Evolutionary conservation across 768 basidiomycete species (phyloP).

Genomic region (Serendipita sp.): DNA sequence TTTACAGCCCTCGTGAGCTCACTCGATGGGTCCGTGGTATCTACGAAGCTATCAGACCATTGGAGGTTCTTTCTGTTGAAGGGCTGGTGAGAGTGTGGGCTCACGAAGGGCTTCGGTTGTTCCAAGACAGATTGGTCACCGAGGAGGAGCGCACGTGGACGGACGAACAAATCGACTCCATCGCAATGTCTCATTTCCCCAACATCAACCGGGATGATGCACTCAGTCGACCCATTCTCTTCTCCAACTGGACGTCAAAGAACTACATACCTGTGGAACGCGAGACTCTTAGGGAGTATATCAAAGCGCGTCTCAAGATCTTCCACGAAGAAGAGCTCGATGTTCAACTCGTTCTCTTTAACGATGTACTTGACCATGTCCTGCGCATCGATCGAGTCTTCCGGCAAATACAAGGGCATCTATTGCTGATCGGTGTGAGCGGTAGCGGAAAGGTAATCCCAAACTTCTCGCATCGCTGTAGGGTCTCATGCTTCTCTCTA

Average conservation of each 20-base stretch:
- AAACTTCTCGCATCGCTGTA: not conserved
- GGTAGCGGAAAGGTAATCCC: conserved; percentile 83
- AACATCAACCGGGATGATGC: conserved; percentile 81
- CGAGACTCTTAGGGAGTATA: conserved; percentile 85
- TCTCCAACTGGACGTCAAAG: conserved; percentile 99
- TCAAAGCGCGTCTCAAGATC: conserved; percentile 89
- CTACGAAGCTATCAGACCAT: conserved; percentile 87
- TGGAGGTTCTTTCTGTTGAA: conserved; percentile 87
- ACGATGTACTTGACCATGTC: conserved; percentile 96
- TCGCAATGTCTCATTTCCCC: conserved; percentile 83
- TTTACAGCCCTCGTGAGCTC: conserved; percentile 97
- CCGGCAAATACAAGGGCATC: conserved; percentile 93
- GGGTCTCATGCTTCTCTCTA: conserved; percentile 21
- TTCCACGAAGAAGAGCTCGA: conserved; percentile 99
- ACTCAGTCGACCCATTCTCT: conserved; percentile 75
- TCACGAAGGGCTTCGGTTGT: conserved; percentile 90
- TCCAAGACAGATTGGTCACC: conserved; percentile 90
- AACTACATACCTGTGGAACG: conserved; percentile 92
- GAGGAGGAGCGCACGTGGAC: conserved; percentile 94
- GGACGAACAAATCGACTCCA: conserved; percentile 73
- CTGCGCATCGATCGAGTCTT: conserved; percentile 97
- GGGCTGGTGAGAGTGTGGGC: conserved; percentile 96
- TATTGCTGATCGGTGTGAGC: conserved; percentile 92
- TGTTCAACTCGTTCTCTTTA: conserved; percentile 93
- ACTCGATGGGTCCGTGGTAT: conserved; percentile 96